A percentile compares a stretch with the other conserved stretches of the same genome.
These are phyloP conservation scores for Closterium sp. DNA, from an alignment of 139 green algal genomes.

Conservation along the genomic window DNA sequence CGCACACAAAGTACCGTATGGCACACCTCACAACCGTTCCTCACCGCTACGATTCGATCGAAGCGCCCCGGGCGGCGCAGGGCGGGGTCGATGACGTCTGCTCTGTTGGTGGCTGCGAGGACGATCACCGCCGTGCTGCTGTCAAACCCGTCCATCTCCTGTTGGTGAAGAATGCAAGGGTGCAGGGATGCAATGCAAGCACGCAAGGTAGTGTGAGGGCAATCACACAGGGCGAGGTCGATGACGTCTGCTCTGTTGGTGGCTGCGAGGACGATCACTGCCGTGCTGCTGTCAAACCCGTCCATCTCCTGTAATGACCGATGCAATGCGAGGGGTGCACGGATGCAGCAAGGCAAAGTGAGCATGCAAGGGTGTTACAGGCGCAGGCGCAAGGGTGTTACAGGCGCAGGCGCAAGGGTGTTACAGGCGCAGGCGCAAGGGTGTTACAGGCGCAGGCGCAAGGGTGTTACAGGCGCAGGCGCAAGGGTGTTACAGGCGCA, in stretches of 20 bases:
- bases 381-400: no score
- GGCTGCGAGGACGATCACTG: conserved; percentile 89
- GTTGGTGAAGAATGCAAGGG: background rate
- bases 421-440: no score
- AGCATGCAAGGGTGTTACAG: no score
- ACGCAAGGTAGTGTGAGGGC: conserved; percentile 61
- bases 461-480: no score
- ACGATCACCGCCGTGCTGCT: conserved; percentile 86
- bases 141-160: conserved; percentile 95
- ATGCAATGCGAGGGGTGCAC: no score
- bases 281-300: conserved; percentile 68
- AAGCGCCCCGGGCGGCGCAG: conserved; percentile 90
- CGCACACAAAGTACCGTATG: no score
- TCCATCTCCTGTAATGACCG: conserved; percentile 73
- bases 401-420: no score
- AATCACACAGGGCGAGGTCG: conserved; percentile 83
- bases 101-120: conserved; percentile 96
- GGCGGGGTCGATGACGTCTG: conserved; percentile 83
- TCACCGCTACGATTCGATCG: conserved; percentile 83
- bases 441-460: no score
- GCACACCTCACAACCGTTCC: no score
- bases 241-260: conserved; percentile 92
- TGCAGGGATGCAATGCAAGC: no score
- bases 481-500: no score
- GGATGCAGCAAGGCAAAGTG: no score